phyloP scores from a whole-genome alignment of 371 early-diverging fungal genomes.

The Rhizopus sp. region DNA sequence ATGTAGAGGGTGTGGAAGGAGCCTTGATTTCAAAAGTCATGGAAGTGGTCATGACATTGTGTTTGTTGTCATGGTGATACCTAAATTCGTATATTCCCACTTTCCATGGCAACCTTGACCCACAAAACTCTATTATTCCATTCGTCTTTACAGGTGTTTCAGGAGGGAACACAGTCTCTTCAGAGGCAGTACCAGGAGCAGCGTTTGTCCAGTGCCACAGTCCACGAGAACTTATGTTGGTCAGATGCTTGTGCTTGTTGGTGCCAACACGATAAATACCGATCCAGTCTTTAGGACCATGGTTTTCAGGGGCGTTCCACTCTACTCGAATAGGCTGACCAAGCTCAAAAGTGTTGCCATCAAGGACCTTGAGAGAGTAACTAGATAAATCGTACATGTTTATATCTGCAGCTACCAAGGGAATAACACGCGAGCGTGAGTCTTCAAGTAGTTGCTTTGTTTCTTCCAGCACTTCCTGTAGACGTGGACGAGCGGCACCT shows the following conservation, averaged over 20 bases:
- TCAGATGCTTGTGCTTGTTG: constrained; percentile 72
- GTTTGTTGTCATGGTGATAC: constrained; percentile 84
- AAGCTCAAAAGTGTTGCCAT: constrained; percentile 40
- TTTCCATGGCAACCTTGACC: constrained; percentile 78
- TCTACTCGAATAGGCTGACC: constrained; percentile 72
- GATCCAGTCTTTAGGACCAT: constrained; percentile 88
- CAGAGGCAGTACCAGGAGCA: constrained; percentile 1
- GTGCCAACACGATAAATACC: constrained; percentile 82
- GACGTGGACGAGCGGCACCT: constrained; percentile 50
- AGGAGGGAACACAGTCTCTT: constrained; percentile 26
- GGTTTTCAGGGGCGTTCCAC: constrained; percentile 76
- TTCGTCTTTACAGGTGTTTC: constrained; percentile 22
- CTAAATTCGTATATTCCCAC: constrained; percentile 87
- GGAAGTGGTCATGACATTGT: constrained; percentile 80
- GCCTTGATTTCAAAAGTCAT: constrained; percentile 76
- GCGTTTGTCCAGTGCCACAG: constrained; percentile 56
- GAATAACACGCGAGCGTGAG: constrained; percentile 47
- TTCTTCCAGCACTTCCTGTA: constrained; percentile 63
- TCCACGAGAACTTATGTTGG: constrained; percentile 75
- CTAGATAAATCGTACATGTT: constrained; percentile 52
- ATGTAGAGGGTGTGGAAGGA: constrained; percentile 16
- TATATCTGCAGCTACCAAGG: constrained; percentile 48
- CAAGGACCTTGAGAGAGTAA: constrained; percentile 42
- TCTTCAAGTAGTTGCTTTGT: constrained; percentile 55
- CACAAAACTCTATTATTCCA: constrained; percentile 57